These are phyloP conservation scores for Ilyonectria mors-panacis DNA, from an alignment of 2,329 filamentous ascomycete genomes.

Conservation along the genomic window DNA sequence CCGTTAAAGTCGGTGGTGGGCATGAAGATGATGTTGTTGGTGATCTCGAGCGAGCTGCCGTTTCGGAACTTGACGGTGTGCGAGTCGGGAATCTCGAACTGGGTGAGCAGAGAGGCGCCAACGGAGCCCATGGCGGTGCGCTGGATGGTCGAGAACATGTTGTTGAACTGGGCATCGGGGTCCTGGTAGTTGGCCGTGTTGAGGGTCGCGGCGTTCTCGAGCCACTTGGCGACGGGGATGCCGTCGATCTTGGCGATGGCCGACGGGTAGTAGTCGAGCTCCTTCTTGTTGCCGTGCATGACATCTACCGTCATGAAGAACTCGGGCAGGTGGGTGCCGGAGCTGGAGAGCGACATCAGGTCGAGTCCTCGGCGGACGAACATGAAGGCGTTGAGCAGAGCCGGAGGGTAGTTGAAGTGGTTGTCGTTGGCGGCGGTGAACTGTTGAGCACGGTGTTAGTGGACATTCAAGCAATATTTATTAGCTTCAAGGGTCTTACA, in stretches of 20 bases:
- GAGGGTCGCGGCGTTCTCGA: slow-evolving; percentile 41
- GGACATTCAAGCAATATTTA: background rate
- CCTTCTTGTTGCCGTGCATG: slow-evolving; percentile 29
- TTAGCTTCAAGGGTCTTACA: slow-evolving; percentile 32
- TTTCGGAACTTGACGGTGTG: slow-evolving; percentile 44
- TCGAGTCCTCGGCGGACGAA: slow-evolving; percentile 35
- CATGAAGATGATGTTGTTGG: slow-evolving; percentile 34
- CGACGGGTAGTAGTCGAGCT: slow-evolving; percentile 40
- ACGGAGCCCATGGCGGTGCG: slow-evolving; percentile 26
- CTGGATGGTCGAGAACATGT: slow-evolving; percentile 36
- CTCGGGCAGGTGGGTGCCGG: slow-evolving; percentile 36
- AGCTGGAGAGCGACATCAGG: slow-evolving; percentile 37
- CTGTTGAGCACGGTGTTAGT: slow-evolving; percentile 29
- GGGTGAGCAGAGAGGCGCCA: slow-evolving; percentile 24
- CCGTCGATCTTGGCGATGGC: slow-evolving; percentile 43
- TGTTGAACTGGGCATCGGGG: slow-evolving; percentile 46
- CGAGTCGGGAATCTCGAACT: slow-evolving; percentile 44
- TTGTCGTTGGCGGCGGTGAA: slow-evolving; percentile 42
- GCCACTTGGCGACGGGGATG: slow-evolving; percentile 39
- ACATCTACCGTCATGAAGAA: slow-evolving; percentile 40
- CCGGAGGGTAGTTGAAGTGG: slow-evolving; percentile 45
- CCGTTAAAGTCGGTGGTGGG: slow-evolving; percentile 36
- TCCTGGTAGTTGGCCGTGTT: slow-evolving; percentile 37
- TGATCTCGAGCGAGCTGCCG: slow-evolving; percentile 31
- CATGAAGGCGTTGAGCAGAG: slow-evolving; percentile 40